Base-by-base conservation (phyloP, 768 basidiomycete genomes). In the Amanita thiersii region DNA sequence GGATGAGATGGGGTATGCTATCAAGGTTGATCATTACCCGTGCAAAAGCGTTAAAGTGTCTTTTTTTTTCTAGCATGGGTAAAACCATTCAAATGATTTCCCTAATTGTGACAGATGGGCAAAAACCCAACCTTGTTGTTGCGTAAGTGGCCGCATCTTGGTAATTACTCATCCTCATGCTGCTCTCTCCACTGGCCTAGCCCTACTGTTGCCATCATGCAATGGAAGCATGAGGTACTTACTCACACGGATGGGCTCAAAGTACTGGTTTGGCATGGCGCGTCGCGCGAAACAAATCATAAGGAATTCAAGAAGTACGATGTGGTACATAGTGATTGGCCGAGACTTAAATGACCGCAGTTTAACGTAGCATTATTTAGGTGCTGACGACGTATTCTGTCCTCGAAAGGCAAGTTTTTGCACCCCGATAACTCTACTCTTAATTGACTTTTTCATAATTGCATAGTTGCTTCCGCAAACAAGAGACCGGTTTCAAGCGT, bases 51-150 rank as follows among this genome's bases (percentile, higher is more conserved):
- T 10, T 8, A 21, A 24, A 28, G 36, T 39, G 17, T 23, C 15
- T n/a, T 31, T 14, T 41, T 25, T 49, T 48, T 29, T 6, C 26
- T 48, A 84, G 86, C 14, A 90, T 92, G 88, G 86, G 86, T 10
- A 91, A 92, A 62, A 99, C 94, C 0, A 98, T 99, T 45, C 96
- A 99, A 56, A 90, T 92, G 50, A 93, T 99, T 37, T 75, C 92
- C 1, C 70, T 98, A 28, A 70, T 99, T 26, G 77, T 93, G 3
- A 78, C 84, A 1, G 88, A 92, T 52, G 57, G 72, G 36, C 63
- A 69, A 46, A 84, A 77, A 56, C 91, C 92, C 2, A 94, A 92
- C 50, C 73, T 99, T 15, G 88, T 99, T 23, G 73, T 99, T 20
- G 96, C 96, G 85, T 88, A 58, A 47, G 81, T 68, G n/a, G 32